Evolutionary conservation across 441 rosid species (phyloP).

Genomic region (Macaranga tanarius): DNA sequence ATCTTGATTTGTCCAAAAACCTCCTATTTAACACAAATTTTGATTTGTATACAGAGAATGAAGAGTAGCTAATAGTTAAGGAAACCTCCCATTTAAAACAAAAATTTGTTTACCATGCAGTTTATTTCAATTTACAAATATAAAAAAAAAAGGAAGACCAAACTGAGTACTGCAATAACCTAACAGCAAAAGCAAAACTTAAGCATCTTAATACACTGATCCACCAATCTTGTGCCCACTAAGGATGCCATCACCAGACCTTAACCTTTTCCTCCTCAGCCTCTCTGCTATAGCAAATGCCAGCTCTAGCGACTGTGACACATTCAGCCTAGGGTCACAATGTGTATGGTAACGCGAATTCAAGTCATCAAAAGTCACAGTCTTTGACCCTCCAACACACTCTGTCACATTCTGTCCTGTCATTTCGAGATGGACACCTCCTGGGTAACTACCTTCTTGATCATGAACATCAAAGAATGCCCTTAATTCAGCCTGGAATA

Average conservation of each 20-base stretch:
- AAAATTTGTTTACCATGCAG: not conserved
- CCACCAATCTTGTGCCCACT: not conserved
- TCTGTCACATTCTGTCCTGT: constrained; percentile 48
- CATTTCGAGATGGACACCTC: constrained; percentile 49
- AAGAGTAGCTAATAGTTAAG: no score
- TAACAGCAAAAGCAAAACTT: not conserved
- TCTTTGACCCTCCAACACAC: constrained; percentile 41
- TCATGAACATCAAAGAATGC: constrained; percentile 50
- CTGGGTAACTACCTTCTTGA: constrained; percentile 42
- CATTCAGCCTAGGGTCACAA: constrained; percentile 40
- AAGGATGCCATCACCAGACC: constrained; percentile 18
- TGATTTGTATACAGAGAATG: no score
- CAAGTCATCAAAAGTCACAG: constrained; percentile 40
- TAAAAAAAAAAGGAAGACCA: not conserved
- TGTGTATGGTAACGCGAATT: constrained; percentile 44
- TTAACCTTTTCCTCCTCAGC: constrained; percentile 36
- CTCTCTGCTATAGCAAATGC: constrained; percentile 38
- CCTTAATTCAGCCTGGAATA: constrained; percentile 36
- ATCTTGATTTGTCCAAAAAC: no score
- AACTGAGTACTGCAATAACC: not conserved
- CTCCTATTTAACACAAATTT: no score
- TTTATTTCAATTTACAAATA: constrained; percentile 2
- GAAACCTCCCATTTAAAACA: not conserved
- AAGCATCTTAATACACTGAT: not conserved
- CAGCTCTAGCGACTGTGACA: constrained; percentile 37